Percentiles rank a stretch among this genome's conserved stretches.
These are phyloP conservation scores for Austroboletus rostrupii DNA, from an alignment of 1,284 basidiomycete species.

Conservation along the genomic window DNA sequence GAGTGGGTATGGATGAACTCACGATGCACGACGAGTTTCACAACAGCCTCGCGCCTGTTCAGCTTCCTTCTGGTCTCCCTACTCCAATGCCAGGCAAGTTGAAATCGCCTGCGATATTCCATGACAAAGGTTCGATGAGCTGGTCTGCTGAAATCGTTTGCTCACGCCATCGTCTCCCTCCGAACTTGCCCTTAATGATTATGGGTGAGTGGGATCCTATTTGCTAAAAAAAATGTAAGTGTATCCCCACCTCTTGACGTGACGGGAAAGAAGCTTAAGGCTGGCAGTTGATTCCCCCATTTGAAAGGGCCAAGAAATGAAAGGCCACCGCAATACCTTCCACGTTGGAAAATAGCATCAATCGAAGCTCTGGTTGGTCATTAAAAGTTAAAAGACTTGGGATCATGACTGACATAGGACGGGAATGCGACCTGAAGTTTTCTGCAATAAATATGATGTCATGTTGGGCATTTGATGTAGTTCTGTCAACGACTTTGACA, in stretches of 20 bases:
- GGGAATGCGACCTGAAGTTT: too few relatives aligned
- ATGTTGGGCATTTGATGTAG: too few relatives aligned
- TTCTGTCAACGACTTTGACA: too few relatives aligned
- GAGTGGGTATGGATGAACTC: conserved; percentile 5
- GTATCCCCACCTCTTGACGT: conserved; percentile 73
- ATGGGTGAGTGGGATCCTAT: conserved; percentile 78
- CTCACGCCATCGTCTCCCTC: conserved; percentile 74
- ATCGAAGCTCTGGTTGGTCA: too few relatives aligned
- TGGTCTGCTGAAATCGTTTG: conserved; percentile 70
- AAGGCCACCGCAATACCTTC: too few relatives aligned
- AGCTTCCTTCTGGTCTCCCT: conserved; percentile 44
- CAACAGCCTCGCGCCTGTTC: conserved; percentile 62
- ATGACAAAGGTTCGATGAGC: too few relatives aligned
- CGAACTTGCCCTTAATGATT: conserved; percentile 82
- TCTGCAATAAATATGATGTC: too few relatives aligned
- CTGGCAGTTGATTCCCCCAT: conserved; percentile 48
- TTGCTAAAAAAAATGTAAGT: conserved; percentile 64
- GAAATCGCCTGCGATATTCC: conserved; percentile 89
- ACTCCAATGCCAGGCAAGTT: conserved; percentile 61
- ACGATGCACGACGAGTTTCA: conserved; percentile 58
- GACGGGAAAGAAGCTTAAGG: conserved; percentile 94
- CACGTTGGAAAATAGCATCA: too few relatives aligned
- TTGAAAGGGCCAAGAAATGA: too few relatives aligned
- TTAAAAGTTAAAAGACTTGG: too few relatives aligned
- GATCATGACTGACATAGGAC: too few relatives aligned